These are phyloP conservation scores for Fraxinus xanthoxyloides DNA, from an alignment of 305 asterid genomes.

Conservation along the genomic window DNA sequence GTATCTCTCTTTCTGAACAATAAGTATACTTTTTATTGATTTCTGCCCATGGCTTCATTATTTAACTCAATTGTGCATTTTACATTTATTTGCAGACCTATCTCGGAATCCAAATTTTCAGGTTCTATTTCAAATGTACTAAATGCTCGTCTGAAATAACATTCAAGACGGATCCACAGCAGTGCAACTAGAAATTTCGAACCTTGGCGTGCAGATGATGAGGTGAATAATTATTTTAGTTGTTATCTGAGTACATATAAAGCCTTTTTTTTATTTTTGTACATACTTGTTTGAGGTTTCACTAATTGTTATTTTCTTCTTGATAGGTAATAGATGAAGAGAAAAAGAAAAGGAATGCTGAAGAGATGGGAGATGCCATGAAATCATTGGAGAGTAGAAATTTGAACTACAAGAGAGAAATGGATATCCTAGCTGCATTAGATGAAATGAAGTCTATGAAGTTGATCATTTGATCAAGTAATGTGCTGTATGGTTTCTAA, in stretches of 20 bases:
- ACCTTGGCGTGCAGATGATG: constrained; percentile 92
- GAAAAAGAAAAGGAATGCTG: constrained; percentile 57
- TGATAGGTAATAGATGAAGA: constrained; percentile 56
- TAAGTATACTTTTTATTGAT: no score
- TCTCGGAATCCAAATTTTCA: constrained; percentile 80
- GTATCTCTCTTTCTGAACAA: no score
- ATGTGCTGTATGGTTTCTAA: neutral
- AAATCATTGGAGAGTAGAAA: constrained; percentile 89
- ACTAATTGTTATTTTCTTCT: constrained; percentile 7
- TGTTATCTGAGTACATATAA: neutral
- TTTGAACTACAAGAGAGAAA: constrained; percentile 76
- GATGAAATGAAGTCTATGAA: constrained; percentile 93
- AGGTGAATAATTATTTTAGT: constrained; percentile 35
- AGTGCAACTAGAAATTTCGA: constrained; percentile 86
- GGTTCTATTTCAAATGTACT: constrained; percentile 87
- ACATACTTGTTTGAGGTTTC: neutral
- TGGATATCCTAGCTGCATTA: constrained; percentile 87
- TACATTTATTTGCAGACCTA: constrained; percentile 58
- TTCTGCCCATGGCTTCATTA: neutral
- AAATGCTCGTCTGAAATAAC: constrained; percentile 86
- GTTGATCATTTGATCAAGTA: constrained; percentile 34
- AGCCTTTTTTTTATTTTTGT: neutral
- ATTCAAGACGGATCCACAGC: constrained; percentile 79
- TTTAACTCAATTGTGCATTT: constrained; percentile 20
- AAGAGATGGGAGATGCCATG: constrained; percentile 98